Percentiles rank a stretch among this genome's conserved stretches.
Conservation (phyloP, 202 grass and related monocot genomes). For the Tripidium arundinaceum region DNA sequence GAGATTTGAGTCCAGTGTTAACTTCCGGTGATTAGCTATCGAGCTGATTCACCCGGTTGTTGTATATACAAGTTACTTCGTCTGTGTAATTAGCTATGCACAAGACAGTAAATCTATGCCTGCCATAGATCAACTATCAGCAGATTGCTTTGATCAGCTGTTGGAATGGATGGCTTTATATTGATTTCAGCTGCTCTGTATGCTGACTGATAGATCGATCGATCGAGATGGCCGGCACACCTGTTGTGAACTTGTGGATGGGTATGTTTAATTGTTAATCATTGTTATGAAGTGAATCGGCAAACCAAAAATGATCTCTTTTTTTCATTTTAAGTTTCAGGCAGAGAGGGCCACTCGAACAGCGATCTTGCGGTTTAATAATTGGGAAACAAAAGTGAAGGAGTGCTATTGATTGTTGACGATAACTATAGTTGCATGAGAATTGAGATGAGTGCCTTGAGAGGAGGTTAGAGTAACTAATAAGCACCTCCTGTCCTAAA, state of each 20-base stretch:
- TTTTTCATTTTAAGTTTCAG: no score
- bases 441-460: no score
- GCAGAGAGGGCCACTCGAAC: no score
- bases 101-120: not conserved
- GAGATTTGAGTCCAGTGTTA: not conserved
- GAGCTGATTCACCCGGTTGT: not conserved
- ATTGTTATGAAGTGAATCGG: no score
- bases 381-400: no score
- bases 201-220: not conserved
- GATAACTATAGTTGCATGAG: no score
- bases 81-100: not conserved
- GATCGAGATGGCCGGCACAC: not conserved
- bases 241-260: not conserved
- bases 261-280: no score
- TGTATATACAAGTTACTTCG: not conserved
- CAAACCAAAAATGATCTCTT: no score
- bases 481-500: no score
- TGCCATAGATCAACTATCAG: not conserved
- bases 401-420: no score
- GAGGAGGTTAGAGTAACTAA: no score
- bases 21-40: not conserved
- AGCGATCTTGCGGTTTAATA: no score
- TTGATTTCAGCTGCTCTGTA: not conserved
- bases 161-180: not conserved
- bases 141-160: not conserved